Conservation (phyloP, 768 basidiomycete genomes). For the Amanita thiersii region DNA sequence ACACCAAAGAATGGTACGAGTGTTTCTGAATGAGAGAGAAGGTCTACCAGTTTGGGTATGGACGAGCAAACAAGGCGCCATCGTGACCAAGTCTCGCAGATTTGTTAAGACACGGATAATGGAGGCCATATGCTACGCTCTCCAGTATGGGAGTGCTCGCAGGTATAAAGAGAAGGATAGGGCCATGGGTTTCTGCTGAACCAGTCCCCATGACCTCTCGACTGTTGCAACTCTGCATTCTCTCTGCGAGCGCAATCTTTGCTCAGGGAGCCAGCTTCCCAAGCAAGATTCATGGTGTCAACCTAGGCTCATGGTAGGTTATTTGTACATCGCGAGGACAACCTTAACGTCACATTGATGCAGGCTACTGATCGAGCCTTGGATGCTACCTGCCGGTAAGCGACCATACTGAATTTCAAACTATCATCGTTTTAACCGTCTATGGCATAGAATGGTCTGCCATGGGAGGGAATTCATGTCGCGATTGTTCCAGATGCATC, state of each 20-base stretch:
- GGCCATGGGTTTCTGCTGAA: not conserved
- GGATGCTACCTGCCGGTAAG: slow-evolving; percentile 1
- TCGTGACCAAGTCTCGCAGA: too few relatives aligned
- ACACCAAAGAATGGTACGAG: too few relatives aligned
- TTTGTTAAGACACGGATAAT: too few relatives aligned
- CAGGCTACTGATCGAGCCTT: slow-evolving; percentile 4
- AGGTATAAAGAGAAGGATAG: not conserved
- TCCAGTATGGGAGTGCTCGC: not conserved
- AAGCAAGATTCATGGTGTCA: slow-evolving; percentile 2
- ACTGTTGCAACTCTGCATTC: not conserved
- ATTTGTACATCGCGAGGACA: not conserved
- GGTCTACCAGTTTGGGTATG: too few relatives aligned
- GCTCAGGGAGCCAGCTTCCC: not conserved
- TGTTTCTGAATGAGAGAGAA: too few relatives aligned
- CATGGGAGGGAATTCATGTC: slow-evolving; percentile 66
- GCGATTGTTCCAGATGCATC: slow-evolving; percentile 56
- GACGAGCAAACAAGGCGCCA: too few relatives aligned
- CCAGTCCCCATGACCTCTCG: not conserved
- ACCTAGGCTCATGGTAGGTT: slow-evolving; percentile 2
- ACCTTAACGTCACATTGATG: not conserved
- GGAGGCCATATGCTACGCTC: too few relatives aligned
- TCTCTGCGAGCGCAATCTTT: not conserved
- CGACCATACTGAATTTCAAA: not conserved
- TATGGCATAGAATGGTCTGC: slow-evolving; percentile 46
- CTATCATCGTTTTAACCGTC: not conserved